Base-by-base conservation (phyloP, 2,329 filamentous ascomycete genomes). In the Colletotrichum simmondsii region DNA sequence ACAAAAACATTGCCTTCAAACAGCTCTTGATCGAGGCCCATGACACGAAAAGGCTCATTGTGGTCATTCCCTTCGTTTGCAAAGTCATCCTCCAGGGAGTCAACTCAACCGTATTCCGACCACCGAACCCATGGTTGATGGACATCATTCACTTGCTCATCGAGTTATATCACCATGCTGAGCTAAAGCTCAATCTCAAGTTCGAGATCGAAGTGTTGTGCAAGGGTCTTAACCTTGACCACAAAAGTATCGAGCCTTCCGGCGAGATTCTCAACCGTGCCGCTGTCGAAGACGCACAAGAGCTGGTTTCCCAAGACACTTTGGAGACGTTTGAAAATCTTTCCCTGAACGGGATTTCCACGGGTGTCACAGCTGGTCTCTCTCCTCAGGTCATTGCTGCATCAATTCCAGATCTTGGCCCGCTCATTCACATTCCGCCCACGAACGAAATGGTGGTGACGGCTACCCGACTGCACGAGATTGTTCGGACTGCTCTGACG, bases 131-230 rank as follows among this genome's bases (percentile, higher is more conserved):
- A 1, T 99, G 97, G 97, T 83, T 98, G 57, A 97, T 98, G 94
- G 97, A 99, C 78, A 97, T 99, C 66, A 91, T 99, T 68, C 91
- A 94, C 75, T 87, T 98, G 8, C 88, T 99, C 46, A 94, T 98
- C 77, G 97, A 99, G 79, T 88, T 99, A 4, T 99, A 99, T 79
- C 93, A 98, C 79, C 93, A 94, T 78, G 95, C 94, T 16, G 96
- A 98, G 77, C 86, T 99, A 68, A 98, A 98, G 81, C 89, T 99
- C 49, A 98, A 98, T 77, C 92, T 98, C 64, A 99, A 98, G 78
- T 99, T 99, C 77, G 97, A 99, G 82, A 98, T 99, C 71, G 97
- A 99, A 82, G 95, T 99, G 30, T 88, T 99, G 28, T 99, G 95
- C 86, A 97, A 97, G 80, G 95, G 95, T 14, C 86, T 99, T 19